Evolutionary conservation across 805 yeast genomes (phyloP).

Genomic region (Sugiyamaella americana): DNA sequence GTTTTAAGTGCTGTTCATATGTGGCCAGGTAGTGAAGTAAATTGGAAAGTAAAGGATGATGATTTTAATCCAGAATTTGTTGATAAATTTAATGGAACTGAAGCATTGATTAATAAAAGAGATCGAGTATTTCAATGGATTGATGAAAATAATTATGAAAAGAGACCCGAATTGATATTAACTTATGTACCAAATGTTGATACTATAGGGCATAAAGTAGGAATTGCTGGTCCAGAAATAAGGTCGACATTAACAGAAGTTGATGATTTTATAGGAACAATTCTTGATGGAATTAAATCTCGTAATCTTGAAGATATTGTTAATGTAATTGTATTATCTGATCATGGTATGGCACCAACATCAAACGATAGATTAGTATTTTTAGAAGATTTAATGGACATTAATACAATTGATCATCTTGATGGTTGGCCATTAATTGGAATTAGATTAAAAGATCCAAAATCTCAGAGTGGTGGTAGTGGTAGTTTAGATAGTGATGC

Average conservation of each 20-base stretch:
- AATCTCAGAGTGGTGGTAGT: background rate
- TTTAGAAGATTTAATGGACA: slow-evolving; percentile 64
- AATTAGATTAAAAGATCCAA: slow-evolving; percentile 46
- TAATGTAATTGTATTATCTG: slow-evolving; percentile 74
- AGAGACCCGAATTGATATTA: slow-evolving; percentile 70
- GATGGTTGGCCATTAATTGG: slow-evolving; percentile 90
- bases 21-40: slow-evolving; percentile 94
- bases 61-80: slow-evolving; percentile 32
- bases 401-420: slow-evolving; percentile 48
- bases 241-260: slow-evolving; percentile 52
- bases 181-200: slow-evolving; percentile 80
- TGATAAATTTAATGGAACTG: slow-evolving; percentile 61
- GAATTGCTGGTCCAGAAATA: slow-evolving; percentile 57
- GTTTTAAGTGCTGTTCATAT: slow-evolving; percentile 73
- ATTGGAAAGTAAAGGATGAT: slow-evolving; percentile 44
- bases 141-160: slow-evolving; percentile 43
- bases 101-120: slow-evolving; percentile 50
- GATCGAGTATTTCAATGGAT: slow-evolving; percentile 61
- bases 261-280: slow-evolving; percentile 52
- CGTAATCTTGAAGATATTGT: slow-evolving; percentile 61
- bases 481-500: background rate
- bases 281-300: slow-evolving; percentile 42
- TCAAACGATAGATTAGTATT: slow-evolving; percentile 60
- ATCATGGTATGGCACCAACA: slow-evolving; percentile 93
- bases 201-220: slow-evolving; percentile 66